Evolutionary conservation across 139 green algal genomes (phyloP).

Genomic region (Gonium pectorale): DNA sequence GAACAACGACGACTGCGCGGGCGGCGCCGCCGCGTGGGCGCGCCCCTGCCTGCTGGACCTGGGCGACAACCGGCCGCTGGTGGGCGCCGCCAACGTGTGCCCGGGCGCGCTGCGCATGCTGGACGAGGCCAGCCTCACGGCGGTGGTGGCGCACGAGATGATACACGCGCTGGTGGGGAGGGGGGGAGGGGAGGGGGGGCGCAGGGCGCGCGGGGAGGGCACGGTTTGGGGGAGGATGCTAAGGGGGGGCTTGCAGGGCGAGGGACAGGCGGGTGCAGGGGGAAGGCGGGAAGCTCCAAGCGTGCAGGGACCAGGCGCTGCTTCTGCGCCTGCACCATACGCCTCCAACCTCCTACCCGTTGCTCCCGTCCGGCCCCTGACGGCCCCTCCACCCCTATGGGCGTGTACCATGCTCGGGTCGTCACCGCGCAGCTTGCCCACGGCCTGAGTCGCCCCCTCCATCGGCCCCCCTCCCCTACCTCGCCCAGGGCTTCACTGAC

Average conservation of each 20-base stretch:
- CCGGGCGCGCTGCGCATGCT: slow-evolving; percentile 38
- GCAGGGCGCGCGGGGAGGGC: too few species aligned
- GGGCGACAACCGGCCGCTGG: slow-evolving; percentile 53
- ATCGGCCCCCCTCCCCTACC: neutral
- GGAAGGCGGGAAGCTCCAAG: too few species aligned
- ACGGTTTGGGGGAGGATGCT: too few species aligned
- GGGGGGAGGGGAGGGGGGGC: neutral
- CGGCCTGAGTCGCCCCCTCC: neutral
- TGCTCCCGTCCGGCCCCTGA: too few species aligned
- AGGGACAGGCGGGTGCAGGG: too few species aligned
- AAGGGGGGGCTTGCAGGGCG: too few species aligned
- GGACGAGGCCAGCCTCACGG: slow-evolving; percentile 36
- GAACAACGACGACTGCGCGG: slow-evolving; percentile 56
- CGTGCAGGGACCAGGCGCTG: too few species aligned
- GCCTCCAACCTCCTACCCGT: too few species aligned
- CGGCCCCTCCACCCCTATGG: too few species aligned
- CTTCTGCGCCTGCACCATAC: too few species aligned
- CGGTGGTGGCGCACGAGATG: slow-evolving; percentile 64
- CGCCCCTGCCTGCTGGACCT: slow-evolving; percentile 61
- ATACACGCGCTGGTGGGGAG: slow-evolving; percentile 53
- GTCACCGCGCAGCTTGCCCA: too few species aligned
- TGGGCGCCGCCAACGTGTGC: slow-evolving; percentile 63
- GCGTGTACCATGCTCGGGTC: too few species aligned
- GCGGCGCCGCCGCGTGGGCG: slow-evolving; percentile 57
- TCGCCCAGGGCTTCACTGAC: slow-evolving; percentile 56